A percentile compares a stretch with the other conserved stretches of the same genome.
phyloP scores from a whole-genome alignment of 2,329 filamentous ascomycete genomes.

The Pyrenophora seminiperda region DNA sequence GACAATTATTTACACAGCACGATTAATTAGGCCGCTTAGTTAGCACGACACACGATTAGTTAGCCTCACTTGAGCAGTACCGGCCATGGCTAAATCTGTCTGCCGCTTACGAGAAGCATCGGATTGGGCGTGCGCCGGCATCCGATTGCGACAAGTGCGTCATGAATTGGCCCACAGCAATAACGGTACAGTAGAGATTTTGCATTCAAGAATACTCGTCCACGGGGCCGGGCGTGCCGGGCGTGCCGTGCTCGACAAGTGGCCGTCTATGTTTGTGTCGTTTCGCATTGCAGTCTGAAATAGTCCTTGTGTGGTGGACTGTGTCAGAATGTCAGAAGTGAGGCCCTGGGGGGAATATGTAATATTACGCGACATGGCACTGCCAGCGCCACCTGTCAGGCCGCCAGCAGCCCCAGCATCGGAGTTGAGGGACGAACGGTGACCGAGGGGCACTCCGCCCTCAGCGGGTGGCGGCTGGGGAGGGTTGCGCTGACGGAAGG shows the following conservation, averaged over 20 bases:
- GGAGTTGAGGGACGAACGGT: too few relatives aligned
- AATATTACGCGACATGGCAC: constrained; percentile 9
- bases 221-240: constrained; percentile 1
- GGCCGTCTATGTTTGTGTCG: constrained; percentile 7
- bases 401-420: not conserved
- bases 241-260: constrained; percentile 3
- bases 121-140: constrained; percentile 25
- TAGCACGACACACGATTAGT: too few relatives aligned
- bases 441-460: too few relatives aligned
- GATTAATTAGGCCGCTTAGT: too few relatives aligned
- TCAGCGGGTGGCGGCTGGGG: too few relatives aligned
- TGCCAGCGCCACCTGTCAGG: constrained; percentile 1
- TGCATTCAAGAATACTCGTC: not conserved
- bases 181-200: too few relatives aligned
- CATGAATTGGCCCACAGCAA: too few relatives aligned
- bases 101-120: constrained; percentile 22
- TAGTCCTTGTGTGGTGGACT: not conserved
- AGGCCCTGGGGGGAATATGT: not conserved
- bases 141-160: constrained; percentile 13
- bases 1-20: too few relatives aligned
- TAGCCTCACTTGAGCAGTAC: too few relatives aligned
- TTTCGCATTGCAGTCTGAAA: constrained; percentile 13
- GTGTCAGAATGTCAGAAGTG: constrained; percentile 2
- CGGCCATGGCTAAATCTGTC: constrained; percentile 4
- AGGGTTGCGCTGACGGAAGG: too few relatives aligned